Evolutionary conservation across 1,139 yeast genomes (phyloP), one percentile per base, ranked within the genome.

Genomic region (Kluyveromyces sp.): DNA sequence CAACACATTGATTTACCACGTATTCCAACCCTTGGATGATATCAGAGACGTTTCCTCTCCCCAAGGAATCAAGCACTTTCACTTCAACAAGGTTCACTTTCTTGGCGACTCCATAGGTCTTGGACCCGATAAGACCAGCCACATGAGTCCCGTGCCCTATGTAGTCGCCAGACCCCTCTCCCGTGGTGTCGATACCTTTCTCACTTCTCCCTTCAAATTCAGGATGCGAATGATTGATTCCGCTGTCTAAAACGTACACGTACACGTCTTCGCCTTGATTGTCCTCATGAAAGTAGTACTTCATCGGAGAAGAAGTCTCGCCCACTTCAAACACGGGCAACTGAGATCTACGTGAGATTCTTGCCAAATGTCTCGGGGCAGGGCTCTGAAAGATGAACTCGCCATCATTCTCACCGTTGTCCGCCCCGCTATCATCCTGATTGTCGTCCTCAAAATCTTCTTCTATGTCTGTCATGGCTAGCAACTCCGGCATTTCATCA

Each of bases 61-160:
- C 96, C 36, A 60, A 56, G 11, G 61, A 58, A 49, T 80, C 77
- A 38, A 87, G 67, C 0, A 86, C 86, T 55, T 86, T 87, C 12
- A 88, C 78, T 36, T 81, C 92, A 8, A 83, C 68, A 3, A 88
- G 59, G 12, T 68, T 69, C 9, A 74, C 80, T 17, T 73, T 64
- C 56, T 88, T 88, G 9, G 96, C 84, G 0, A 84, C 94, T 0
- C 96, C 96, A 60, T 70, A 87, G 0, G 81, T 76, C 32, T 60
- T 64, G 0, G 95, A 84, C 0, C 94, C 96, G 34, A 86, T 74
- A n/a, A 87, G 63, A 0, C 96, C 96, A 0, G 96, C 94, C 2
- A 87, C 95, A 63, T 88, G 96, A 0, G 96, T 86, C 2, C 74
- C 80, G 57, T 84, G 94, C 0, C 94, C 92, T 55, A 80, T 80